These are phyloP conservation scores for Falciphora oryzae DNA, from an alignment of 2,329 filamentous ascomycete genomes.

Conservation along the genomic window DNA sequence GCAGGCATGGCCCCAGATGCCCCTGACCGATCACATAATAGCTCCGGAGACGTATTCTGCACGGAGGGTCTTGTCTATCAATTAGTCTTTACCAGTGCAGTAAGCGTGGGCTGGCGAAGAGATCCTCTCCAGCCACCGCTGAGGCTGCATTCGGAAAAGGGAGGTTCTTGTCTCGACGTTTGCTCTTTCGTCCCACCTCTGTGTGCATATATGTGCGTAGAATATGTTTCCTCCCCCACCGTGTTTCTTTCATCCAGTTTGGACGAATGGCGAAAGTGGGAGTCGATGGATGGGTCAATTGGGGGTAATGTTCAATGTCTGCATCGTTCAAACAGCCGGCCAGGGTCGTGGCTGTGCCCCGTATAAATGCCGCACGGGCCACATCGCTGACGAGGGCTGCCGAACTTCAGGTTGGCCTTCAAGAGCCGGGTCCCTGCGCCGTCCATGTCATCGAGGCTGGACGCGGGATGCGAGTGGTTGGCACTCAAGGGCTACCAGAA, in stretches of 20 bases:
- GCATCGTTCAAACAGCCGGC: background rate
- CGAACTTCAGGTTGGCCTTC: background rate
- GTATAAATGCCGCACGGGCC: too few species aligned
- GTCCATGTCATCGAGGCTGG: background rate
- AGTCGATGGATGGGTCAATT: too few species aligned
- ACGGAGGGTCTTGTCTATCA: too few species aligned
- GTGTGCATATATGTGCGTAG: background rate
- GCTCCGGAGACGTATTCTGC: background rate
- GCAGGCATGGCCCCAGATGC: background rate
- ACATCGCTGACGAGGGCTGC: background rate
- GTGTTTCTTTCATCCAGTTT: background rate
- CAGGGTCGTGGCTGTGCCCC: background rate
- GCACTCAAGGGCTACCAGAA: too few species aligned
- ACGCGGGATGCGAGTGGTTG: too few species aligned
- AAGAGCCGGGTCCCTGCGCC: background rate
- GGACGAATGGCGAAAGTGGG: background rate
- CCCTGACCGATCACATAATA: background rate
- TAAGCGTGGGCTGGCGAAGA: too few species aligned
- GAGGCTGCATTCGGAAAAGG: background rate
- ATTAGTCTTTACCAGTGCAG: too few species aligned
- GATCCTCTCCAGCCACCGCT: background rate
- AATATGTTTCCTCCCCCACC: background rate
- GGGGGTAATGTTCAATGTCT: too few species aligned
- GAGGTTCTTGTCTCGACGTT: background rate
- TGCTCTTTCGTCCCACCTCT: background rate